Evolutionary conservation across 2,329 filamentous ascomycete genomes (phyloP), one percentile per base, ranked within the genome.

Genomic region (Curvularia hawaiiensis): DNA sequence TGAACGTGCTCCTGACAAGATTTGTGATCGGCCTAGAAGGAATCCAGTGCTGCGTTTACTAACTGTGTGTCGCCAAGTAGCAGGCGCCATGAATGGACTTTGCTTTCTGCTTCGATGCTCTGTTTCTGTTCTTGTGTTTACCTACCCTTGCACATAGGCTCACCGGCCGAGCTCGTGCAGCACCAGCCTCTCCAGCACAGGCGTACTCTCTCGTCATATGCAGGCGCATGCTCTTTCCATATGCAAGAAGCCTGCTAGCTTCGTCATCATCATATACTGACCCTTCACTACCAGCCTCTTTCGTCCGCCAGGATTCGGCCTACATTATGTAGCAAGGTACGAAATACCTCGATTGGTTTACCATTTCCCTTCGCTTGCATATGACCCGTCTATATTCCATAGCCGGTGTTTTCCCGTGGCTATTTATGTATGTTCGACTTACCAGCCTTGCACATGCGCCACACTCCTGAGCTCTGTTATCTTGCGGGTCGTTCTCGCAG

Each of bases 301-400:
- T 58, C 50, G 41, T 59, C 55, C 55, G 40, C 62, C 62, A 67
- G 61, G 63, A 60, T 58, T 57, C 64, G 67, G 60, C 58, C 63
- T 61, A 63, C 70, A 61, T 64, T 70, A 66, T 62, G 56, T 62
- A 58, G 53, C 58, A 62, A 74, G 72, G 73, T 74, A 66, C 54
- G 69, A 71, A 43, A 55, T 40, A 18, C 41, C 16, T 35, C 46
- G 20, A 51, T 38, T 40, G n/a, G 33, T 40, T 26, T 51, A 24
- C 6, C 22, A 33, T 26, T 18, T 31, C 24, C 12, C n/a, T 14
- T 11, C n/a, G 8, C 12, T 8, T 30, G 24, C 20, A 41, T 41
- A 22, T n/a, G 12, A 5, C 7, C n/a, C 18, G 4, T 18, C 22
- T 38, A n/a, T 22, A 35, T 46, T 22, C 22, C 9, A 51, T 3